Conservation (phyloP, 306 rosid genomes). For the Lotus japonicus region DNA sequence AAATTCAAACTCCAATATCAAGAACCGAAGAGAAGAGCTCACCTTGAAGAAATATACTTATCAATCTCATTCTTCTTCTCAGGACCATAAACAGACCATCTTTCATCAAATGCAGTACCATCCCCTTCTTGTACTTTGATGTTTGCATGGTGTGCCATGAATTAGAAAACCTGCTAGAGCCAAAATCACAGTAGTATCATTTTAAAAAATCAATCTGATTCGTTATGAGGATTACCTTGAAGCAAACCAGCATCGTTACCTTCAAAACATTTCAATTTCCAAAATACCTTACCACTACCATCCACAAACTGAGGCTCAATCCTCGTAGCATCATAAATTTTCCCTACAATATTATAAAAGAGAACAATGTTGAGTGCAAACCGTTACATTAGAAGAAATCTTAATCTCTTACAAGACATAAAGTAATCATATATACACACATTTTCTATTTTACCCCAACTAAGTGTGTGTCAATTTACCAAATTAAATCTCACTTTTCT, state of each 20-base stretch:
- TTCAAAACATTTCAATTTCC: constrained; percentile 23
- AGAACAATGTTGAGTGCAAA: not conserved
- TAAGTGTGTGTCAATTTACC: too few species aligned
- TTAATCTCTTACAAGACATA: not conserved
- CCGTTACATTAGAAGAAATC: not conserved
- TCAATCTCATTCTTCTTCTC: constrained; percentile 20
- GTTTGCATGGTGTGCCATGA: constrained; percentile 12
- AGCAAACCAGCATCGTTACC: constrained; percentile 16
- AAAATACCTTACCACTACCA: constrained; percentile 22
- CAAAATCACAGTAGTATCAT: not conserved
- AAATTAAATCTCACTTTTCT: not conserved
- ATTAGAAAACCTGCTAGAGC: constrained; percentile 7
- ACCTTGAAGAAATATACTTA: constrained; percentile 29
- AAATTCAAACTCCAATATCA: too few species aligned
- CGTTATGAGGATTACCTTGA: constrained; percentile 32
- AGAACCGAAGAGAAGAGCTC: not conserved
- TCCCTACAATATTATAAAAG: constrained; percentile 2
- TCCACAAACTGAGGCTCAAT: constrained; percentile 19
- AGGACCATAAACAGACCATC: constrained; percentile 30
- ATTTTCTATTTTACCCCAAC: not conserved
- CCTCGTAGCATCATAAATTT: constrained; percentile 25
- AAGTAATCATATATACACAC: not conserved
- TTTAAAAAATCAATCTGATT: not conserved
- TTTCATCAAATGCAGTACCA: constrained; percentile 18
- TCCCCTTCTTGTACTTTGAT: not conserved